phyloP scores from a whole-genome alignment of 257 asterid species.

The Penstemon eatonii region DNA sequence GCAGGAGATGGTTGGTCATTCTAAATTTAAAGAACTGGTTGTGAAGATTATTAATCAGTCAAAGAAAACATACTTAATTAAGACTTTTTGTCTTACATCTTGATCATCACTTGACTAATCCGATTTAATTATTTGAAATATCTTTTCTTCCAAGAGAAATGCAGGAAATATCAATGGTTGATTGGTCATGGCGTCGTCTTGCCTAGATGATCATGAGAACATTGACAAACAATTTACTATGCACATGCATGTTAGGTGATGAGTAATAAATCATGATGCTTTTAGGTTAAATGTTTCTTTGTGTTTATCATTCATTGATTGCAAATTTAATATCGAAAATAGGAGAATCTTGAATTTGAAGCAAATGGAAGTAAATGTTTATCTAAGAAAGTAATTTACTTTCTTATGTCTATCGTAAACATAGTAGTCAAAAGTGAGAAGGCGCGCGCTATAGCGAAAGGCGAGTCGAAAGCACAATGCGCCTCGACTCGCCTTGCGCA shows the following conservation, averaged over 20 bases:
- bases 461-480: no score
- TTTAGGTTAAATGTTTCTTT: neutral
- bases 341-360: neutral
- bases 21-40: constrained; percentile 33
- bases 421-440: no score
- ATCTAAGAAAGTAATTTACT: neutral
- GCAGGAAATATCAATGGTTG: neutral
- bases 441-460: no score
- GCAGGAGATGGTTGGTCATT: constrained; percentile 36
- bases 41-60: constrained; percentile 51
- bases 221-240: no score
- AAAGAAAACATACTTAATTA: constrained; percentile 35
- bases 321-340: neutral
- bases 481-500: no score
- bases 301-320: neutral
- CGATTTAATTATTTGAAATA: neutral
- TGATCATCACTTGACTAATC: constrained; percentile 12
- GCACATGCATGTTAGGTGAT: neutral
- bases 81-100: constrained; percentile 35
- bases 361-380: neutral
- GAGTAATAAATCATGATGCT: neutral
- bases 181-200: neutral
- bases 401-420: neutral
- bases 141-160: constrained; percentile 10
- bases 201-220: no score